Base-by-base conservation (phyloP, 192 early-diverging fungal genomes). In the Coemansia pectinata region DNA sequence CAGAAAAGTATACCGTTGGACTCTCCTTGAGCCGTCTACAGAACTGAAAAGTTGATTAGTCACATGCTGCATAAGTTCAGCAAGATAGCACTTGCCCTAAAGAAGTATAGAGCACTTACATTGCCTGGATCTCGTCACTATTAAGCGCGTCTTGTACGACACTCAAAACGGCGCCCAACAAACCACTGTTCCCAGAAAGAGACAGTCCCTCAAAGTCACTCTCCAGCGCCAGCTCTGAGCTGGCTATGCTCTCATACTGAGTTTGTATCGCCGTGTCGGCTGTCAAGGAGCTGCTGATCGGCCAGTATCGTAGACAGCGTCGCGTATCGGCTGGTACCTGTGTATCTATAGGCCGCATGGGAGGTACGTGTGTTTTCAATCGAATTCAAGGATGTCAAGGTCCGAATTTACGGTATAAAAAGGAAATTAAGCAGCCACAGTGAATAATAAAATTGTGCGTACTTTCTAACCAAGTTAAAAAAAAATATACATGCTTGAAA, bases 281-380 rank as follows among this genome's bases (percentile, higher is more conserved):
- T n/a, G 79, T 34, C 2, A 74, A 44, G 23, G 75, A 67, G 34
- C 72, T 66, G 29, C 39, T 40, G 12, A 67, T 68, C 36, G 79
- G 74, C 79, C 79, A 82, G 66, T 77, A 74, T 27, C 69, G 71
- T n/a, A 82, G 57, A 58, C 79, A 82, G 27, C 55, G 65, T 17
- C 66, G 74, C 15, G 79, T 82, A 25, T 77, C 75, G 2, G 79
- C 79, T 0, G 79, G 79, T 2, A 38, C 74, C 2, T 48, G 21
- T 15, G 64, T 71, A 42, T 72, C 70, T 39, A 76, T 81, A 25
- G 78, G 73, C 52, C 65, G 70, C 78, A 81, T 81, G 8, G 38
- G 7, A 34, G 12, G 8, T 47, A 21, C 25, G 17, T 36, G 31
- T 61, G 19, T 23, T 3, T 11, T 19, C 19, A 38, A 19, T 15